These are phyloP conservation scores for Phytophthora parvispora DNA, from an alignment of 352 stramenopile genomes.

Conservation along the genomic window DNA sequence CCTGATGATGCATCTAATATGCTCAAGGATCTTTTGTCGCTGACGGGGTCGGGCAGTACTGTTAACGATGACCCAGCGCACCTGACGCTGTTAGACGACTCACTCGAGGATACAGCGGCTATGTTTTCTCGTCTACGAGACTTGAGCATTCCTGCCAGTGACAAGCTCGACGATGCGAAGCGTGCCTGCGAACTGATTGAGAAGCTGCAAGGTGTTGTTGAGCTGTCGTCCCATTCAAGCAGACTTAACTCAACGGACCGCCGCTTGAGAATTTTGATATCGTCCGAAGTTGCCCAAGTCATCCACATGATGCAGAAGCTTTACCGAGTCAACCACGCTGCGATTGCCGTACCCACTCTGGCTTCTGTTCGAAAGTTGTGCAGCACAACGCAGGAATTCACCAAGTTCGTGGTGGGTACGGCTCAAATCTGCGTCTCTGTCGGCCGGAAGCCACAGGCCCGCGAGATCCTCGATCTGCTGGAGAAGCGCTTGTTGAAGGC, in stretches of 20 bases:
- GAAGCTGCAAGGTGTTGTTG: conserved; percentile 6
- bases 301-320: conserved; percentile 45
- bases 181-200: conserved; percentile 14
- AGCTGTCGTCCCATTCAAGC: conserved; percentile 8
- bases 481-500: conserved; percentile 35
- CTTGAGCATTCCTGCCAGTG: conserved; percentile 1
- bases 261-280: conserved; percentile 2
- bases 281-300: conserved; percentile 1
- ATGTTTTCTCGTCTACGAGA: conserved; percentile 25
- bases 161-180: conserved; percentile 23
- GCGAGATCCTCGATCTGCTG: conserved; percentile 32
- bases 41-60: background rate
- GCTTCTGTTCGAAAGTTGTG: conserved; percentile 21
- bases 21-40: conserved; percentile 12
- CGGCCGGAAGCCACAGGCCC: conserved; percentile 17
- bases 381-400: conserved; percentile 8
- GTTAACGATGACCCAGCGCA: background rate
- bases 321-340: conserved; percentile 27
- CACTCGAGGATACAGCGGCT: conserved; percentile 7
- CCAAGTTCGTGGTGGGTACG: conserved; percentile 27
- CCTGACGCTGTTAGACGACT: conserved; percentile 1
- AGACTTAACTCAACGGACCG: conserved; percentile 15
- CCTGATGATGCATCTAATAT: background rate
- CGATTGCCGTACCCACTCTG: background rate
- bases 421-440: conserved; percentile 21